Conservation (phyloP, 192 early-diverging fungal genomes). For the Lobosporangium transversale region DNA sequence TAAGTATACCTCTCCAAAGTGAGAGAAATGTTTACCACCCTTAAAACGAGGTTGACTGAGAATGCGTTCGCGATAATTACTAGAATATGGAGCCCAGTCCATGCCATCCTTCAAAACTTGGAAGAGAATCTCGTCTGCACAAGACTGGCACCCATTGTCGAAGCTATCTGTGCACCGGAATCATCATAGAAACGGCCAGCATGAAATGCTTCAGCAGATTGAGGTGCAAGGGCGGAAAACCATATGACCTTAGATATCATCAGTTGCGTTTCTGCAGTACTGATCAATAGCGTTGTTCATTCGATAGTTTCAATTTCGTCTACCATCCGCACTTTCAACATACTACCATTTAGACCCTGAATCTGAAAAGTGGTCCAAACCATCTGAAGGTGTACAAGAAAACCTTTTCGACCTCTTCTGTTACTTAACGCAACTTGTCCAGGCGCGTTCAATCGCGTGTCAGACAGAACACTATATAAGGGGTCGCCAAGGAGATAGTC, state of each 20-base stretch:
- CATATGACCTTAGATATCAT: background rate
- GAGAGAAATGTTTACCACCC: no score
- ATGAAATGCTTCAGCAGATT: constrained; percentile 42
- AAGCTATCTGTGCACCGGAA: constrained; percentile 34
- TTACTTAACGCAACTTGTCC: constrained; percentile 32
- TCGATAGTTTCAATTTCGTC: constrained; percentile 21
- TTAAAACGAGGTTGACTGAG: no score
- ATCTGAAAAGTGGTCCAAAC: no score
- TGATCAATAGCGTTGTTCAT: background rate
- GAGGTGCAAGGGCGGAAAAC: constrained; percentile 9
- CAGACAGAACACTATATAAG: constrained; percentile 44
- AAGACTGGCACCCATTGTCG: constrained; percentile 45
- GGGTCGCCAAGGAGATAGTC: constrained; percentile 1
- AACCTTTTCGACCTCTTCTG: constrained; percentile 19
- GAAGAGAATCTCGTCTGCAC: constrained; percentile 5
- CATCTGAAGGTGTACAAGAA: background rate
- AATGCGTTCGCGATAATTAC: no score
- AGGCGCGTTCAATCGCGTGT: constrained; percentile 28
- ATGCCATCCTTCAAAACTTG: constrained; percentile 26
- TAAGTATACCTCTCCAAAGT: no score
- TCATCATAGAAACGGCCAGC: constrained; percentile 44
- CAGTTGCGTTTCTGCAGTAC: background rate
- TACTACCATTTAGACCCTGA: constrained; percentile 17
- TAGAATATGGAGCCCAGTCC: constrained; percentile 49
- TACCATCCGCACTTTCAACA: constrained; percentile 4